These are phyloP conservation scores for Chaetomiaceae sp. DNA, from an alignment of 2,329 filamentous ascomycete species.

Conservation along the genomic window DNA sequence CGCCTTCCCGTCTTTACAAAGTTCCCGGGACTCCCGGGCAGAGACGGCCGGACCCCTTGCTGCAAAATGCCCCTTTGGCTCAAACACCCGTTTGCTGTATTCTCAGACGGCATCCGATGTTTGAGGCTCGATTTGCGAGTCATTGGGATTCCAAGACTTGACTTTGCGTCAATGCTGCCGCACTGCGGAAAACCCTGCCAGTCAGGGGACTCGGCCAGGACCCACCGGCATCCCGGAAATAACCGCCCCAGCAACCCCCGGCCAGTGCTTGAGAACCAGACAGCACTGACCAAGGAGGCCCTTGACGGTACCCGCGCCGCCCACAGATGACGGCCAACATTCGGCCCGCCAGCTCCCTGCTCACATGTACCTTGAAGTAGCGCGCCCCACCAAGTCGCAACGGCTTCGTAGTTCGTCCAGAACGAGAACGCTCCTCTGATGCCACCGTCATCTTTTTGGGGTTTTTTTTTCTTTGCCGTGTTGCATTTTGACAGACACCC, in stretches of 20 bases:
- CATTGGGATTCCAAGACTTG: slow-evolving; percentile 1
- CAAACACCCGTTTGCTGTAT: not conserved
- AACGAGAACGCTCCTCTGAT: not conserved
- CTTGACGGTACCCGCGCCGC: slow-evolving; percentile 16
- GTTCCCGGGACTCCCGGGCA: slow-evolving; percentile 2
- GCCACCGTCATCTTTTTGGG: slow-evolving; percentile 4
- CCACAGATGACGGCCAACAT: slow-evolving; percentile 17
- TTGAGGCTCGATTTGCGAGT: not conserved
- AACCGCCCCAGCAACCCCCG: slow-evolving; percentile 6
- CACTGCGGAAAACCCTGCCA: slow-evolving; percentile 3
- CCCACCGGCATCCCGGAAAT: slow-evolving; percentile 14
- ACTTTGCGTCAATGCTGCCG: not conserved
- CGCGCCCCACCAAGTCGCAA: slow-evolving; percentile 19
- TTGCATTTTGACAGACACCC: not conserved
- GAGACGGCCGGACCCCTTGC: not conserved
- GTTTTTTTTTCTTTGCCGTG: slow-evolving; percentile 3
- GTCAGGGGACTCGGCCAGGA: slow-evolving; percentile 3
- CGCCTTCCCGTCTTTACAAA: not conserved
- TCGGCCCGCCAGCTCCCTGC: slow-evolving; percentile 1
- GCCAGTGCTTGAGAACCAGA: not conserved
- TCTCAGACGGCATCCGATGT: not conserved
- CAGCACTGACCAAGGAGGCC: not conserved
- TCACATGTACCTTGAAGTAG: slow-evolving; percentile 20
- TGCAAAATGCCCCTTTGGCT: not conserved
- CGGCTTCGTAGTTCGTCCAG: slow-evolving; percentile 15